Evolutionary conservation across 2,329 filamentous ascomycete genomes (phyloP), one percentile per base, ranked within the genome.

Genomic region (Penicillium sp.): DNA sequence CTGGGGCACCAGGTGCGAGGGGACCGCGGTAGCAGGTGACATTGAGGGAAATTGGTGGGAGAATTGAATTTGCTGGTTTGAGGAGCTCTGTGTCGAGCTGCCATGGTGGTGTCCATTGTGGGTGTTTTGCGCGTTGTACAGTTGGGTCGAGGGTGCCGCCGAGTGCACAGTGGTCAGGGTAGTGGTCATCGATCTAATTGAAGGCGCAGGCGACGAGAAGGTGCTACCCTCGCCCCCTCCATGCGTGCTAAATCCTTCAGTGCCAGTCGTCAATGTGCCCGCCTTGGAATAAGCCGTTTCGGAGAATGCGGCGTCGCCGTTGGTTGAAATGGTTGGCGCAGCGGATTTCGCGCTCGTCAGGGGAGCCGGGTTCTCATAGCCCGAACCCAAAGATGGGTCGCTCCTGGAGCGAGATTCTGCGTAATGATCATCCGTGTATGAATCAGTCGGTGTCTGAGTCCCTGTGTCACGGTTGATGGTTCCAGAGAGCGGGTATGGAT

Each of bases 401-500:
- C 81, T 86, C 57, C 74, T 78, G 33, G 79, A 81, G 16, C 82
- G 68, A n/a, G 86, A 87, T 15, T 79, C 76, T 58, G 78, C 75
- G 72, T 76, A 41, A 67, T 74, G 62, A 69, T 74, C 53, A 75
- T 87, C 68, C 16, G 78, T 76, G 59, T 80, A 79, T 50, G 82
- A 81, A 54, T 79, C 72, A 57, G 77, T 76, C 50, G 75, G 73
- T 64, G 79, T 72, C 55, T 78, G 79, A 67, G 77, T 78, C 59
- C 68, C 65, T 61, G 57, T 65, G 56, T 65, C 63, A 36, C 69
- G 70, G 59, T 75, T 74, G 57, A 85, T 70, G 44, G 82, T 83
- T 57, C 89, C 90, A 2, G 91, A 95, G 67, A 93, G 83, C 9
- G 90, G 90, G 70, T 97, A 97, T n/a, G 92, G 92, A 71, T 93